A percentile compares a stretch with the other conserved stretches of the same genome.
Evolutionary conservation across 1,284 basidiomycete species (phyloP).

Genomic region (Cystobasidium slooffiae): DNA sequence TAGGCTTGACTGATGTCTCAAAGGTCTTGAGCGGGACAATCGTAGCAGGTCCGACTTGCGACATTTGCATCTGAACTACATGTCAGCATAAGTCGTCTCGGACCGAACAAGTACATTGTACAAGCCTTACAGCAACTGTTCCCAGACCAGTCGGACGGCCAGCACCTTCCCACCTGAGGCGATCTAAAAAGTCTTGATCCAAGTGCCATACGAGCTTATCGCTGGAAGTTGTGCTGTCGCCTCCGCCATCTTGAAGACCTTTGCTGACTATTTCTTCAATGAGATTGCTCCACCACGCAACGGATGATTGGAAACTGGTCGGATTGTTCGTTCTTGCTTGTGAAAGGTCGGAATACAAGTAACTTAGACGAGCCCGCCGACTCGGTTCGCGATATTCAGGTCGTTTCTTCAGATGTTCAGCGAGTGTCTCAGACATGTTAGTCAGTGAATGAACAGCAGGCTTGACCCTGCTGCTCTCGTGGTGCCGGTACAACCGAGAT

Average conservation of each 20-base stretch:
- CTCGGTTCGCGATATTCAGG: constrained; percentile 33
- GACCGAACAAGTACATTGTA: not conserved
- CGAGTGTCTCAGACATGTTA: constrained; percentile 10
- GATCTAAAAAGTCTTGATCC: constrained; percentile 46
- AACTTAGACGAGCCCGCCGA: constrained; percentile 27
- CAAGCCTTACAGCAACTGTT: constrained; percentile 46
- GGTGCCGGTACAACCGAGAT: not conserved
- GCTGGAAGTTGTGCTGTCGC: not conserved
- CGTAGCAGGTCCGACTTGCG: constrained; percentile 23
- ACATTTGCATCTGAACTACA: constrained; percentile 44
- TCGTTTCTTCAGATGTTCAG: constrained; percentile 29
- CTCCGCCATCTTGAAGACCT: constrained; percentile 42
- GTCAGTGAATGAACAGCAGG: constrained; percentile 5
- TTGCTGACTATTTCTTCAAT: constrained; percentile 44
- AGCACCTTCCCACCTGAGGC: constrained; percentile 46
- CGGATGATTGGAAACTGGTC: constrained; percentile 48
- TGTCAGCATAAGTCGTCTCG: not conserved
- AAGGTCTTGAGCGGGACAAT: constrained; percentile 44
- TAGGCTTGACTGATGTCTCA: constrained; percentile 32
- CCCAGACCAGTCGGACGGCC: constrained; percentile 50
- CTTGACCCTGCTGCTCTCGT: not conserved
- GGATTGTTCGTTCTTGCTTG: constrained; percentile 46
- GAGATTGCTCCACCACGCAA: constrained; percentile 50
- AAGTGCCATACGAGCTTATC: constrained; percentile 49
- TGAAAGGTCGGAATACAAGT: constrained; percentile 40